Evolutionary conservation across 2,329 filamentous ascomycete species (phyloP), one percentile per base, ranked within the genome.

Genomic region (Aspergillus tanneri): DNA sequence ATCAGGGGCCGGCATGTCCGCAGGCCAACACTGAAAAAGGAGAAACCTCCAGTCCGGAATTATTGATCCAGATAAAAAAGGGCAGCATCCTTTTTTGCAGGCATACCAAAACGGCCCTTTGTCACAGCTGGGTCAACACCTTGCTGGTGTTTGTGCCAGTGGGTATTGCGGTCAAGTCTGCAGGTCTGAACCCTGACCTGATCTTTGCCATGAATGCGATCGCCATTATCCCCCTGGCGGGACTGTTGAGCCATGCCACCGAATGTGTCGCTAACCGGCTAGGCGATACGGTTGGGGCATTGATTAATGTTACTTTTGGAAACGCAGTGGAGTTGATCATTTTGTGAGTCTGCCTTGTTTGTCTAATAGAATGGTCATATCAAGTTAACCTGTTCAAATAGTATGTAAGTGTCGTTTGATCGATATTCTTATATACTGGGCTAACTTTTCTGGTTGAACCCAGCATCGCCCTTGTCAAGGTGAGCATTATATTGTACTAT

Each of bases 291-390:
- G 73, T 88, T 37, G 86, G 86, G 46, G 86, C 86, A 25, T 69
- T 90, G 59, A 78, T 89, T 64, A 90, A 89, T 61, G 83, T 89
- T 51, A 88, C 86, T 7, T 88, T 89, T 72, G 86, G 87, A 57
- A 90, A 90, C 66, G 85, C 86, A 18, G 87, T 90, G 19, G 87
- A 90, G 68, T 70, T 90, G 64, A 90, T 90, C 63, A 88, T 90
- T 55, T 90, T 88, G 58, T 62, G 47, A 43, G 60, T 51, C 76
- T 80, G 11, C 32, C 16, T n/a, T 25, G 67, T 63, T 30, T 24
- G 16, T n/a, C n/a, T 14, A 14, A 28, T 14, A 34, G 14, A 12
- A 27, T 54, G 61, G 50, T 60, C 43, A 54, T 43, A 6, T 19
- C 18, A 16, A 23, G 24, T 40, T 47, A 42, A 50, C 43, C 18